Base-by-base conservation (phyloP, 164 flowering plant species). In the Vitis amurensis region DNA sequence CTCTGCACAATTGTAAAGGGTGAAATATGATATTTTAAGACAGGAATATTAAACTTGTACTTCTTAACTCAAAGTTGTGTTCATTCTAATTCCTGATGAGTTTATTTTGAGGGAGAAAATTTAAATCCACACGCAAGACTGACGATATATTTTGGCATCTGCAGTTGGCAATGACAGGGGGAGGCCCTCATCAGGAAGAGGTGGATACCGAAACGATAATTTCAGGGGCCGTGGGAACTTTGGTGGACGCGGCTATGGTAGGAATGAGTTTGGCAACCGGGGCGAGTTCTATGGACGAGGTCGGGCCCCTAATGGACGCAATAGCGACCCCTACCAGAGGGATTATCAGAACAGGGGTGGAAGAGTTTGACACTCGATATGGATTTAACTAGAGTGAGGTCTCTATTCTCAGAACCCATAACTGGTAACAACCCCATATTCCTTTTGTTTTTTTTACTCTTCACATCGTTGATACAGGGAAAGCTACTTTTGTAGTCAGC, bases 201-300 rank as follows among this genome's bases (percentile, higher is more conserved):
- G 72, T 57, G 82, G 80, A 0, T 73, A 50, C 57, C 71, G 78
- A 5, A 74, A 73, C 53, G 80, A 78, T 44, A 71, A 68, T 49
- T 71, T 59, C 66, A 79, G 78, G 71, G 68, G 74, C 55, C 78
- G 71, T 14, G 82, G 68, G 1, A 74, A 74, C 70, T 62, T 19
- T 6, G 30, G 3, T 59, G 70, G 78, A 11, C 69, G 75, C 2
- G 56, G 67, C 56, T 69, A 69, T 60, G 66, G 79, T 3, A 72
- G 80, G 55, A 74, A 68, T 9, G 76, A 72, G 11, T 64, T 44
- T 51, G 71, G 59, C 50, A 63, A 58, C 29, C 69, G 56, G 29
- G 64, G 72, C 15, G 80, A 69, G 19, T 60, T 31, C 66, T 66
- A 77, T 0, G 69, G 63, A 11, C 72, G 59, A 53, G 9, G 63